Evolutionary conservation across 495 filamentous ascomycete genomes (phyloP).

Genomic region (Glonium stellatum): DNA sequence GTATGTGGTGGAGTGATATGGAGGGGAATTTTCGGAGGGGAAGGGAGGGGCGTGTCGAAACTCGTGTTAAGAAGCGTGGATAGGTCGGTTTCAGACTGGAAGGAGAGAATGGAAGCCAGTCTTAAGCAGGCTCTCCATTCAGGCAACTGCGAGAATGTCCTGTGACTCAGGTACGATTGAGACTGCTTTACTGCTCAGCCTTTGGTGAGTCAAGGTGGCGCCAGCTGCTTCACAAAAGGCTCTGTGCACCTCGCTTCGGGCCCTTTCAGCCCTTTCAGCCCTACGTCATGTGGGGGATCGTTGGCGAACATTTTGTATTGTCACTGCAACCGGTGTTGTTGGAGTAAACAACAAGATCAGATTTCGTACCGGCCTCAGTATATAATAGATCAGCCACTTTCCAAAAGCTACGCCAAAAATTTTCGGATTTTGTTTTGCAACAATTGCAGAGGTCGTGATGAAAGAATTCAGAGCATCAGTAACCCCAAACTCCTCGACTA

Average conservation of each 20-base stretch:
- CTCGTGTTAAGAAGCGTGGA: neutral
- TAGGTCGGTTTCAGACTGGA: neutral
- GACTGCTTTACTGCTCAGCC: neutral
- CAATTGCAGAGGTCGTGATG: no score
- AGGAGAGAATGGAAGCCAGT: no score
- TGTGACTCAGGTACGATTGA: neutral
- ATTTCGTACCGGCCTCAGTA: no score
- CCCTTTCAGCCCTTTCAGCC: neutral
- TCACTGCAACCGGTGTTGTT: neutral
- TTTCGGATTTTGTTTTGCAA: no score
- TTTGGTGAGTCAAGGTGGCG: neutral
- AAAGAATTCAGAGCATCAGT: no score
- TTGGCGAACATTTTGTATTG: neutral
- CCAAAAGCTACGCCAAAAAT: no score
- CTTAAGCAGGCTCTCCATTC: constrained; percentile 13
- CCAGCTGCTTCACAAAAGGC: no score
- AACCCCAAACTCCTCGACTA: no score
- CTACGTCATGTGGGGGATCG: neutral
- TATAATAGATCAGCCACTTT: no score
- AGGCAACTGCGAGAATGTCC: constrained; percentile 12
- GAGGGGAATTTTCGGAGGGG: constrained; percentile 8
- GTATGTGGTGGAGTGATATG: neutral
- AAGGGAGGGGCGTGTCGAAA: constrained; percentile 8
- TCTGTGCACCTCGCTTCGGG: neutral
- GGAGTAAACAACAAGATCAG: no score